phyloP scores from a whole-genome alignment of 1,284 basidiomycete genomes.

The Cryptococcus floricola region DNA sequence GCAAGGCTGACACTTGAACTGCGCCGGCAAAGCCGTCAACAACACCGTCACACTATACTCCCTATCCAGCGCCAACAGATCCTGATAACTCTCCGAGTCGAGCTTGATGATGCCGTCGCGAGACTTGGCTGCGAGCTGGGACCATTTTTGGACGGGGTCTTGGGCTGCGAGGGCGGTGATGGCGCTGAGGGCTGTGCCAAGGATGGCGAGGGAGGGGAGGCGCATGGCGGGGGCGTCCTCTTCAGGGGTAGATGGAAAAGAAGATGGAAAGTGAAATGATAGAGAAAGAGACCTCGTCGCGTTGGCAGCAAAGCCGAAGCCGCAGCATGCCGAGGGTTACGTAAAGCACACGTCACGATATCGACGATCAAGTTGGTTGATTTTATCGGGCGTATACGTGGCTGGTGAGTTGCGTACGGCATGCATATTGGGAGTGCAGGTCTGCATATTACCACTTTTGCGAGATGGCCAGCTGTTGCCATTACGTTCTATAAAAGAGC shows the following conservation, averaged over 20 bases:
- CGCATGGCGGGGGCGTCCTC: no score
- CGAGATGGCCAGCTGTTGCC: no score
- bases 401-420: no score
- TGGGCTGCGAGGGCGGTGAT: constrained; percentile 20
- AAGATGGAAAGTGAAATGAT: background rate
- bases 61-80: constrained; percentile 61
- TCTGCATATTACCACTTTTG: no score
- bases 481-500: no score
- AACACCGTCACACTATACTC: constrained; percentile 79
- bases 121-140: constrained; percentile 59
- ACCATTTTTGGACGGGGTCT: constrained; percentile 28
- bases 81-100: constrained; percentile 67
- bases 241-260: no score
- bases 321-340: background rate
- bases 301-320: background rate
- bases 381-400: no score
- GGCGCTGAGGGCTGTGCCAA: no score
- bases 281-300: constrained; percentile 1
- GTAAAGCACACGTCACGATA: no score
- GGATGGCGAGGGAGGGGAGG: no score
- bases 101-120: constrained; percentile 76
- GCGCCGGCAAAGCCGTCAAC: constrained; percentile 75
- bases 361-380: no score
- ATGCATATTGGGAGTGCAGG: no score
- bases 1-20: constrained; percentile 60